phyloP scores from a whole-genome alignment of 345 rosid species.

The Streptanthus diversifolius region DNA sequence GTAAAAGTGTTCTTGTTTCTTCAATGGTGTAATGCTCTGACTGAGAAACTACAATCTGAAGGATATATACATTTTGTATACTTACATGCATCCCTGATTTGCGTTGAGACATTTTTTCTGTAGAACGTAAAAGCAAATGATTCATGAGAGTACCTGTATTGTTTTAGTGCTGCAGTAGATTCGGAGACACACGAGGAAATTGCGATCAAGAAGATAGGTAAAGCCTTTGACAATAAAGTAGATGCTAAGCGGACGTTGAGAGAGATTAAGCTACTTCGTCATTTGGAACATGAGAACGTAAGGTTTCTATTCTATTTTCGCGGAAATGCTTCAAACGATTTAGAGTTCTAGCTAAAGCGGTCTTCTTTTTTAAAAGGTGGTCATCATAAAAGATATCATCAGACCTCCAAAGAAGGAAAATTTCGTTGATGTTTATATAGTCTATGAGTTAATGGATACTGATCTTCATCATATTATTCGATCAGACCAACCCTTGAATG shows the following conservation, averaged over 20 bases:
- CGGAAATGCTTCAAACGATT: not conserved
- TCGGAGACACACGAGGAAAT: conserved; percentile 49
- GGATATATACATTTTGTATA: not conserved
- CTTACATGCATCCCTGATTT: not conserved
- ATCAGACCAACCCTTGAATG: conserved; percentile 46
- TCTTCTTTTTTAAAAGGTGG: conserved; percentile 34
- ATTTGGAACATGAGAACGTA: conserved; percentile 46
- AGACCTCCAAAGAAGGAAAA: conserved; percentile 49
- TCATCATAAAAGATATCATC: conserved; percentile 49
- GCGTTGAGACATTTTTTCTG: not conserved
- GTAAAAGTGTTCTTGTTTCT: not conserved
- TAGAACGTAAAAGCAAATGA: not conserved
- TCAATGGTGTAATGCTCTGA: not conserved
- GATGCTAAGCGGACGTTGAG: conserved; percentile 54
- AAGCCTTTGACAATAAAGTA: conserved; percentile 53
- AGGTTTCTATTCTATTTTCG: not conserved
- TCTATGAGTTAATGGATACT: conserved; percentile 55
- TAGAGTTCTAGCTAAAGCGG: not conserved
- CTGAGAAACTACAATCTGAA: not conserved
- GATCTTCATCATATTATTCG: conserved; percentile 64
- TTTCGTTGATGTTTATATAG: conserved; percentile 57
- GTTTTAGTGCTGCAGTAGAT: conserved; percentile 51
- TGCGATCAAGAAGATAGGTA: conserved; percentile 59
- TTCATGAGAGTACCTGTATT: not conserved
- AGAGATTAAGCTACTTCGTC: conserved; percentile 60